Conservation (phyloP, 192 early-diverging fungal species). For the Gigaspora rosea region DNA sequence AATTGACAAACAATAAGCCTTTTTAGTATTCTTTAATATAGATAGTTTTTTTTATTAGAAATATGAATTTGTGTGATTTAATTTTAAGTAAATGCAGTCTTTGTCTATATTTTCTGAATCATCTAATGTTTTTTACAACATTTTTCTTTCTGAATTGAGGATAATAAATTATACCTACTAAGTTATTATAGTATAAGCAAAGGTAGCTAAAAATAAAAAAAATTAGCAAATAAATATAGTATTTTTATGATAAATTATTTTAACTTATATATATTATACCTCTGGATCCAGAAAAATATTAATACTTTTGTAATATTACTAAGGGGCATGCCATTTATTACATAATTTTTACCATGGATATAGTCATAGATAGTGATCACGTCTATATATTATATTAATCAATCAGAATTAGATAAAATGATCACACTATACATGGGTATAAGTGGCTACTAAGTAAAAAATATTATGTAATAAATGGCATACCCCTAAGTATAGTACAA, state of each 20-base stretch:
- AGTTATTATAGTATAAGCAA: neutral
- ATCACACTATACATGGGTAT: too few relatives aligned
- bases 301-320: neutral
- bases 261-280: conserved; percentile 8
- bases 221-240: neutral
- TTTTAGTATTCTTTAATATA: neutral
- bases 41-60: neutral
- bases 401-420: too few relatives aligned
- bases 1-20: neutral
- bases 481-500: neutral
- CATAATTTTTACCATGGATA: too few relatives aligned
- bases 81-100: neutral
- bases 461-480: too few relatives aligned
- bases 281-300: neutral
- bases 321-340: too few relatives aligned
- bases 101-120: neutral
- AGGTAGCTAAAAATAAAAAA: conserved; percentile 1
- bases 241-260: neutral
- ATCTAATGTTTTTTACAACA: neutral
- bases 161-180: neutral
- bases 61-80: neutral
- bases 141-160: neutral
- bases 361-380: too few relatives aligned
- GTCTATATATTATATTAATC: too few relatives aligned
- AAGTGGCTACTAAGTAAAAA: too few relatives aligned